Evolutionary conservation across 2,329 filamentous ascomycete species (phyloP).

Genomic region (Colletotrichum sp.): DNA sequence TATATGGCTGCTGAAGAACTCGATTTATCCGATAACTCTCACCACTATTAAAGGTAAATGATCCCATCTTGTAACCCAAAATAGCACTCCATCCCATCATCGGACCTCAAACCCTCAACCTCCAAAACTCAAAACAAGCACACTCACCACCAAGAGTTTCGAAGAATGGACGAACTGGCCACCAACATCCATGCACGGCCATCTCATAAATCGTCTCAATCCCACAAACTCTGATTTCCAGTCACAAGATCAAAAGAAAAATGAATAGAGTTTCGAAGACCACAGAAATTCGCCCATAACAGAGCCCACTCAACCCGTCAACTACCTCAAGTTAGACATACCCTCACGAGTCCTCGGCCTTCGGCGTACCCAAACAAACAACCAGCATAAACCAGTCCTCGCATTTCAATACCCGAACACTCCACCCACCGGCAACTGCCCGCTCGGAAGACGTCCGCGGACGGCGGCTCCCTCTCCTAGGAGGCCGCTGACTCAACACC

Average conservation of each 20-base stretch:
- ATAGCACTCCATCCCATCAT: background rate
- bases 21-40: too few species aligned
- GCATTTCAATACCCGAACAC: background rate
- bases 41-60: fast-evolving
- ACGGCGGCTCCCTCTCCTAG: background rate
- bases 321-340: too few species aligned
- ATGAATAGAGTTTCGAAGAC: fast-evolving
- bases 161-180: background rate
- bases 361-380: background rate
- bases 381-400: background rate
- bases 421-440: background rate
- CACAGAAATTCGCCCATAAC: fast-evolving
- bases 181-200: background rate
- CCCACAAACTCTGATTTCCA: background rate
- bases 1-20: too few species aligned
- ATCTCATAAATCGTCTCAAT: background rate
- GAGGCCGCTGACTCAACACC: background rate
- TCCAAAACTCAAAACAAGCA: background rate
- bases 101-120: background rate
- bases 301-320: background rate
- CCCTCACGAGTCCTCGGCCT: too few species aligned
- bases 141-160: background rate
- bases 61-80: background rate
- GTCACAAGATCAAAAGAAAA: background rate
- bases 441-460: background rate